A percentile compares a stretch with the other conserved stretches of the same genome.
Evolutionary conservation across 148 eudicot genomes (phyloP).

Genomic region (Gaultheria prostrata): DNA sequence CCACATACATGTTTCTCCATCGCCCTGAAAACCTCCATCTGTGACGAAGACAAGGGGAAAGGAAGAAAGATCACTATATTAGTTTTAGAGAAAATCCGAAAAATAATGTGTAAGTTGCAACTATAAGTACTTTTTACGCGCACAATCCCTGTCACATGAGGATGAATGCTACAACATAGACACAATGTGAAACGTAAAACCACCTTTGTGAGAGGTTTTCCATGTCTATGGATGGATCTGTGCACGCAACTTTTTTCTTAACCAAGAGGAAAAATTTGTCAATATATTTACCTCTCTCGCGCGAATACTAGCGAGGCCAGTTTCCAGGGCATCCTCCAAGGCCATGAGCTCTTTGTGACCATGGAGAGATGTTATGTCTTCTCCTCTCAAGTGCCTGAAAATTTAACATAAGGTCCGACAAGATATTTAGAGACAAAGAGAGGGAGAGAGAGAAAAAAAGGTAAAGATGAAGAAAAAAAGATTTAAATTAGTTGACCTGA

Average conservation of each 20-base stretch:
- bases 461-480: background rate
- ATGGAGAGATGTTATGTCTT: conserved; percentile 60
- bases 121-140: background rate
- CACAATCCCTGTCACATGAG: background rate
- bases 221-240: background rate
- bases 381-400: conserved; percentile 76
- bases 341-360: conserved; percentile 50
- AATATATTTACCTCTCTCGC: conserved; percentile 47
- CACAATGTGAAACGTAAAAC: background rate
- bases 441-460: background rate
- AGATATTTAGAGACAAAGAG: background rate
- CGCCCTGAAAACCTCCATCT: conserved; percentile 52
- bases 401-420: background rate
- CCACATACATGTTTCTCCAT: conserved; percentile 51
- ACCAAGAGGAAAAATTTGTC: background rate
- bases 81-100: background rate
- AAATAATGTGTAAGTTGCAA: background rate
- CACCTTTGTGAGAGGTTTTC: background rate
- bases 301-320: conserved; percentile 44
- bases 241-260: background rate
- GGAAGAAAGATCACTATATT: background rate
- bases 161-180: background rate
- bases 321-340: conserved; percentile 57
- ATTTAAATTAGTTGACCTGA: conserved; percentile 42
- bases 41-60: conserved; percentile 15